These are phyloP conservation scores for Juncus effusus DNA, from an alignment of 176 grass and related monocot genomes.

Conservation along the genomic window DNA sequence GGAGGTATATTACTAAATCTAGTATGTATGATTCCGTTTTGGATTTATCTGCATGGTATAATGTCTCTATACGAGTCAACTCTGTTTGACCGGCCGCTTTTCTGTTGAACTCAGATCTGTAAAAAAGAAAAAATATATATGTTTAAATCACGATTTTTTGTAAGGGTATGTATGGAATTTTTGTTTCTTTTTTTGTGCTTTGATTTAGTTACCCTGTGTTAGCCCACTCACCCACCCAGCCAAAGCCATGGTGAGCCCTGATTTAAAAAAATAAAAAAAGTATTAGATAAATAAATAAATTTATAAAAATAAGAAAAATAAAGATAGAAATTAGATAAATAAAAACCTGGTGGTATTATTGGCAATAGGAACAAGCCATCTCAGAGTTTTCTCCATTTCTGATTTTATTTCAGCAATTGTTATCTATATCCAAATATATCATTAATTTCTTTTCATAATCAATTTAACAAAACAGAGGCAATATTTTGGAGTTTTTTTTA, in stretches of 20 bases:
- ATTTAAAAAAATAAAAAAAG: slow-evolving; percentile 17
- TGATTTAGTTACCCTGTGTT: slow-evolving; percentile 50
- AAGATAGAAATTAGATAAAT: slow-evolving; percentile 5
- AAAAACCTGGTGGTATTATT: slow-evolving; percentile 69
- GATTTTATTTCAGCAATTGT: slow-evolving; percentile 51
- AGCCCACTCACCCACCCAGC: slow-evolving; percentile 93
- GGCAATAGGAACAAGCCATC: slow-evolving; percentile 72
- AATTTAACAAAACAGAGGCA: background rate
- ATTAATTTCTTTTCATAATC: slow-evolving; percentile 1
- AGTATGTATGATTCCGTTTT: slow-evolving; percentile 77
- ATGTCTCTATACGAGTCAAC: slow-evolving; percentile 64
- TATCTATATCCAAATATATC: slow-evolving; percentile 31
- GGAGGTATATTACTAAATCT: slow-evolving; percentile 78
- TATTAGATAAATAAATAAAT: slow-evolving; percentile 25
- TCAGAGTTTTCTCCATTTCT: slow-evolving; percentile 65
- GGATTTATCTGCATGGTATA: slow-evolving; percentile 87
- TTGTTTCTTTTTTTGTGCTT: background rate
- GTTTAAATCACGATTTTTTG: background rate
- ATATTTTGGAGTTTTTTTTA: background rate
- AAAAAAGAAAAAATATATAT: background rate
- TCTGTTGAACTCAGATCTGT: slow-evolving; percentile 61
- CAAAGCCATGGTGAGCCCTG: slow-evolving; percentile 88
- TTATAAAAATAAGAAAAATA: slow-evolving; percentile 14
- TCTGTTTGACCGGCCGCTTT: slow-evolving; percentile 56
- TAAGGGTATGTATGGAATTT: slow-evolving; percentile 15